A percentile compares a stretch with the other conserved stretches of the same genome.
Evolutionary conservation across 106 monocot species (phyloP).

Genomic region (Posidonia australis): DNA sequence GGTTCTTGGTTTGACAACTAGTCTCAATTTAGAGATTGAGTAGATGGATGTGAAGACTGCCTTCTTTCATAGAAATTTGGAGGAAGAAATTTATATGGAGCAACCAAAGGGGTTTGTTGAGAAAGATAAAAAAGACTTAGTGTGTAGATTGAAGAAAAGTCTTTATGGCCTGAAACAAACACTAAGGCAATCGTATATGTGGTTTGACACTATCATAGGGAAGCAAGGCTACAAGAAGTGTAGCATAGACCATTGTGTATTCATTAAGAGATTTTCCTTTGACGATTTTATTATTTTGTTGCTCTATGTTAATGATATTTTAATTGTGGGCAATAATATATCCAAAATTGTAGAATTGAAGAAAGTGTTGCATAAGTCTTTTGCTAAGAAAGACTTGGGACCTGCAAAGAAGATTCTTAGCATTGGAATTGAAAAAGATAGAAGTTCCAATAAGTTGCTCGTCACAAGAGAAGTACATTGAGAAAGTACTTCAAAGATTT

Average conservation of each 20-base stretch:
- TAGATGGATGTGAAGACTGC: no score
- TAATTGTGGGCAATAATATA: neutral
- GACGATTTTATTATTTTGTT: neutral
- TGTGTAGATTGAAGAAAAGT: no score
- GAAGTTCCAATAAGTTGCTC: neutral
- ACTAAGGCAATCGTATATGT: no score
- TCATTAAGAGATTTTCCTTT: neutral
- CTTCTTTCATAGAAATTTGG: no score
- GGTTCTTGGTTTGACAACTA: no score
- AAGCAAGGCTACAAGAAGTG: constrained; percentile 1
- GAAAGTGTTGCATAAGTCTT: neutral
- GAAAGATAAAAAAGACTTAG: no score
- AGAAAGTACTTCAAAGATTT: constrained; percentile 6
- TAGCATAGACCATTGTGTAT: neutral
- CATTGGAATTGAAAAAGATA: constrained; percentile 1
- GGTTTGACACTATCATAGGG: no score
- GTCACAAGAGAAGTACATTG: constrained; percentile 8
- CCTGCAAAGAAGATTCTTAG: neutral
- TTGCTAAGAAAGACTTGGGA: neutral
- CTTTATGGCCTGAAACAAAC: no score
- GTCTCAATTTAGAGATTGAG: no score
- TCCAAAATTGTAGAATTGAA: neutral
- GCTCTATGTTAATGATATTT: constrained; percentile 3
- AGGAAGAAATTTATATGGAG: no score
- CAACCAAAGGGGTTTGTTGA: no score